Base-by-base conservation (phyloP, 1,284 basidiomycete species). In the Retiboletus fuscus region DNA sequence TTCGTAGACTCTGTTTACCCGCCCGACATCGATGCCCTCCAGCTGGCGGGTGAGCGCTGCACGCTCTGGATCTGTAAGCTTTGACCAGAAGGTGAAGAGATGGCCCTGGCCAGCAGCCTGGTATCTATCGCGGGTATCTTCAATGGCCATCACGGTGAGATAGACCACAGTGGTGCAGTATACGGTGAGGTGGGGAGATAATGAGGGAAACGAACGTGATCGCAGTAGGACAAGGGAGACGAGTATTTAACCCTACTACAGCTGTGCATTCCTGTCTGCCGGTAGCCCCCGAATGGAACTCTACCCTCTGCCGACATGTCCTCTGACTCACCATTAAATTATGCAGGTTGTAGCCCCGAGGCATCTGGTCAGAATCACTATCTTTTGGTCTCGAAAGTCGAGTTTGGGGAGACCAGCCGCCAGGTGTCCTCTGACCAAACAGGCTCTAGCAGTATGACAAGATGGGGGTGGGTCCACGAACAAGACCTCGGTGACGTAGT, bases 1-100 rank as follows among this genome's bases (percentile, higher is more conserved):
- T 67, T 88, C 80, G 89, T 92, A 97, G 76, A 98, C 91, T 74
- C 90, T 89, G 86, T 99, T 99, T 73, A 99, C 95, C 76, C 96
- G 94, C 73, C 92, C 88, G 73, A 98, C 93, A 82, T 99, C 93
- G 80, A 99, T 92, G 18, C 86, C 84, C 57, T 90, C 87, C 77
- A 99, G 93, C 84, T 99, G 97, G 55, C 84, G 79, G 68, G 90
- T 83, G 62, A 99, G 88, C 20, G 87, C 78, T 13, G 83, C 81
- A 78, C 92, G 94, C 79, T 97, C 92, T 12, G 85, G 69, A 12
- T 90, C 83, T 61, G 90, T 85, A 72, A 99, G 92, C 66, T 87
- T 84, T 73, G 92, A 86, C 92, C 92, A 98, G 87, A 97, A 98
- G 49, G 91, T 86, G 82, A 99, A 90, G 79, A 99, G 90, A 81